Percentiles rank a stretch among this genome's conserved stretches.
phyloP scores from a whole-genome alignment of 768 basidiomycete genomes.

The Hortiboletus flavorubellus region DNA sequence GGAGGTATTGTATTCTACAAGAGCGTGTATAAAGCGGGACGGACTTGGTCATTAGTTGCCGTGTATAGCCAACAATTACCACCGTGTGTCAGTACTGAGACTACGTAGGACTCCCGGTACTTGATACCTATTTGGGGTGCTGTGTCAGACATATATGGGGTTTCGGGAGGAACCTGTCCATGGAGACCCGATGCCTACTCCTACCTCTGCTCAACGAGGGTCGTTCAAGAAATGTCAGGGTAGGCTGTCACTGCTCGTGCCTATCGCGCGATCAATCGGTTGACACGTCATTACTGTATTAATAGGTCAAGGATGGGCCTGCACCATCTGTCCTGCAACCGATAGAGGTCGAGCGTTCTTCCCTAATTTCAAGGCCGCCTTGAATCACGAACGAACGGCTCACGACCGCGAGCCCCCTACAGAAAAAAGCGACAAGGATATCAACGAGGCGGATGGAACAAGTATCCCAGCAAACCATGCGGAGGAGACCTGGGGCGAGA shows the following conservation, averaged over 20 bases:
- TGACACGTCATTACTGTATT: slow-evolving; percentile 11
- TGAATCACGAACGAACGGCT: slow-evolving; percentile 30
- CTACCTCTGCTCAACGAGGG: slow-evolving; percentile 18
- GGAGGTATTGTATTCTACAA: background rate
- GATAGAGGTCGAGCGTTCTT: slow-evolving; percentile 20
- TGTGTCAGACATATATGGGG: slow-evolving; percentile 21
- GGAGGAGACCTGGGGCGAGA: slow-evolving; percentile 28
- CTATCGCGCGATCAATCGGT: background rate
- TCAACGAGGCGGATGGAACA: background rate
- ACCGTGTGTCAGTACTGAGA: background rate
- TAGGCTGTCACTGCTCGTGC: slow-evolving; percentile 3
- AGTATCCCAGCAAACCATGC: slow-evolving; percentile 4
- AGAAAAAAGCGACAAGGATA: background rate
- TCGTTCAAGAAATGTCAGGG: slow-evolving; percentile 21
- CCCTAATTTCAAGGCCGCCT: slow-evolving; percentile 27
- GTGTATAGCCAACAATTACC: background rate
- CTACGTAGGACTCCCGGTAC: slow-evolving; percentile 1
- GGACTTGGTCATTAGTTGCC: background rate
- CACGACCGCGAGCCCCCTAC: slow-evolving; percentile 18
- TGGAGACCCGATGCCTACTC: slow-evolving; percentile 21
- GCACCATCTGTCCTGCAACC: slow-evolving; percentile 30
- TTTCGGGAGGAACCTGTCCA: slow-evolving; percentile 8
- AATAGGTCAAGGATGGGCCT: slow-evolving; percentile 33
- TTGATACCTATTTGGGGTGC: slow-evolving; percentile 5
- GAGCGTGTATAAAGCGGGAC: background rate